Base-by-base conservation (phyloP, 495 filamentous ascomycete genomes). In the Penicillium lagena region DNA sequence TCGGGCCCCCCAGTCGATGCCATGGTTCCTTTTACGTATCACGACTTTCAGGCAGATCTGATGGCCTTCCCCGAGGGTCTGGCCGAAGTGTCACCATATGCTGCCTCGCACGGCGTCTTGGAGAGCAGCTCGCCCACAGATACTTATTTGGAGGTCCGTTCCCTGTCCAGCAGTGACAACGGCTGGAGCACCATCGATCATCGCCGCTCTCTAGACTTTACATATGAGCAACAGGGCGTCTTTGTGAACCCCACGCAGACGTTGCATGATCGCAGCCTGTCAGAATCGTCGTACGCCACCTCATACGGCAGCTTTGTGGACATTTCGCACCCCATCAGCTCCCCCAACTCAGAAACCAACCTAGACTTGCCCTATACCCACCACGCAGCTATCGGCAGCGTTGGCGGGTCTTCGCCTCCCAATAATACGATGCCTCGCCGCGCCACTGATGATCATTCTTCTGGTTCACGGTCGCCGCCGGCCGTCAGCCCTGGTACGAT, bases 171-270 rank as follows among this genome's bases (percentile, higher is more conserved):
- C 49, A 90, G 86, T 61, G 89, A 94, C 50, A 85, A 87, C 59
- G 87, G 87, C 33, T 96, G 89, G 90, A 78, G 74, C 37, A 74
- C 78, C 15, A 79, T 93, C 12, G 86, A 91, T 47, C 72, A 77
- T 45, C 72, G 72, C 55, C 58, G 74, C 62, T 58, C 82, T 59
- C 50, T 79, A 62, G 61, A 73, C 52, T 67, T 76, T 45, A 66
- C 71, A 7, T 77, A 66, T 58, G 68, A 75, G 11, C 69, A 78
- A 37, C 63, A 67, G 37, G 65, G 68, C 29, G 78, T 85, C 42
- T 88, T 94, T 45, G 89, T 90, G 67, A 93, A 94, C 59, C 90
- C 90, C 2, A 78, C 80, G 46, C 85, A 94, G 62, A 89, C 87
- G 0, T 70, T 96, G 37, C 90, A 95, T 63, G 69, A 89, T 51